Conservation (phyloP, 768 basidiomycete genomes). For the Filobasidium floriforme region DNA sequence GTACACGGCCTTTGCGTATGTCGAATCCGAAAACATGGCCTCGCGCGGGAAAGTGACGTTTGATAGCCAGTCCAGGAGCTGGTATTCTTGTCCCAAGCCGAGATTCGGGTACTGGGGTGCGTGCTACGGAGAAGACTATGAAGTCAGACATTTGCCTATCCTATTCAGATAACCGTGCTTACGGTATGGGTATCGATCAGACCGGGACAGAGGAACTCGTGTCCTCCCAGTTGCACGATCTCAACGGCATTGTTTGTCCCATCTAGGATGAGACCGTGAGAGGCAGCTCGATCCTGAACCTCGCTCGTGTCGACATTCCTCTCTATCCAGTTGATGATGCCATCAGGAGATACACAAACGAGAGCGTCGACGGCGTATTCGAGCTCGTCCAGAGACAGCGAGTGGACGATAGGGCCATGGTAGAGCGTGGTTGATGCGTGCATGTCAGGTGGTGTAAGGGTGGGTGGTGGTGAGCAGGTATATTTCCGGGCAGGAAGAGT, state of each 20-base stretch:
- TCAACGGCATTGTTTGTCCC: slow-evolving; percentile 22
- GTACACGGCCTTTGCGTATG: slow-evolving; percentile 66
- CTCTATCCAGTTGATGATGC: slow-evolving; percentile 65
- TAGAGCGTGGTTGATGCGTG: slow-evolving; percentile 23
- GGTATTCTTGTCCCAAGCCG: slow-evolving; percentile 61
- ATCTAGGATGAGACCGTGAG: slow-evolving; percentile 50
- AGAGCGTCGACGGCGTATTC: slow-evolving; percentile 52
- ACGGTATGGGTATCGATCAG: slow-evolving; percentile 89
- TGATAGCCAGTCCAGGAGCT: slow-evolving; percentile 81
- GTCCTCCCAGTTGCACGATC: slow-evolving; percentile 47
- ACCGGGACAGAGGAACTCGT: slow-evolving; percentile 72
- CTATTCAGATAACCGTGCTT: too few species aligned
- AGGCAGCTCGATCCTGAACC: slow-evolving; percentile 49
- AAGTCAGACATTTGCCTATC: too few species aligned
- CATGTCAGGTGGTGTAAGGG: background rate
- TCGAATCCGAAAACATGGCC: slow-evolving; percentile 59
- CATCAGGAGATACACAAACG: slow-evolving; percentile 52
- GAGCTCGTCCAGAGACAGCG: slow-evolving; percentile 30
- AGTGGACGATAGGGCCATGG: slow-evolving; percentile 34
- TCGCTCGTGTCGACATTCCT: slow-evolving; percentile 50
- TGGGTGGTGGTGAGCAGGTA: background rate
- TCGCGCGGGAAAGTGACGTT: slow-evolving; percentile 84
- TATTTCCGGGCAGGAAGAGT: background rate
- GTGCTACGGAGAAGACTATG: slow-evolving; percentile 50
- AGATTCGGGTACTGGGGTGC: slow-evolving; percentile 60